phyloP scores from a whole-genome alignment of 768 basidiomycete genomes.

The Infundibulicybe gibba region DNA sequence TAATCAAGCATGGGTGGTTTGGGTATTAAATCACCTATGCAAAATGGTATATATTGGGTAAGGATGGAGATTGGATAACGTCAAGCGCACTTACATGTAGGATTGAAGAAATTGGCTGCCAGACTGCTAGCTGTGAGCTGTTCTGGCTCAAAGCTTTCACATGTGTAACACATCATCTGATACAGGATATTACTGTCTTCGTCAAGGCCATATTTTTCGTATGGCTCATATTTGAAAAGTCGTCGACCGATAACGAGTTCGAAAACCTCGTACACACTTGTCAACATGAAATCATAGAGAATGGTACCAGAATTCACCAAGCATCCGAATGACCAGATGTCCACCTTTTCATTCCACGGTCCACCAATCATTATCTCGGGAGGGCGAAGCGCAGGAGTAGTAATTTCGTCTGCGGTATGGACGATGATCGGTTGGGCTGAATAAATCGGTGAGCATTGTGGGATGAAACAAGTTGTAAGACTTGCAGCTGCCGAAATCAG shows the following conservation, averaged over 20 bases:
- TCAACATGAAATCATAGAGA: not conserved
- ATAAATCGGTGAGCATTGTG: too few relatives aligned
- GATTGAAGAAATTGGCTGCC: too few relatives aligned
- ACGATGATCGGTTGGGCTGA: constrained; percentile 11
- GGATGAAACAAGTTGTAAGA: too few relatives aligned
- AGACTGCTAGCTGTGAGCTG: too few relatives aligned
- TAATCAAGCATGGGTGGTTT: too few relatives aligned
- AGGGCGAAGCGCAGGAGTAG: constrained; percentile 17
- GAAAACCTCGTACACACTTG: too few relatives aligned
- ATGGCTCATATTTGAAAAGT: constrained; percentile 11
- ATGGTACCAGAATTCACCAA: constrained; percentile 11
- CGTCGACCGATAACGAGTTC: constrained; percentile 9
- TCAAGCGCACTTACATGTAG: too few relatives aligned
- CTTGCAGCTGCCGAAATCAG: constrained; percentile 22
- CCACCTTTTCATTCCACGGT: constrained; percentile 25
- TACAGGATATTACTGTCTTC: constrained; percentile 5
- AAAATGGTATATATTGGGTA: too few relatives aligned
- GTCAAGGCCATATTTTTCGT: constrained; percentile 1
- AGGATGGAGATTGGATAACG: too few relatives aligned
- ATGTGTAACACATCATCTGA: constrained; percentile 13
- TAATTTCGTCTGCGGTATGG: constrained; percentile 14
- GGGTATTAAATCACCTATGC: too few relatives aligned
- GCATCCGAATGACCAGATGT: constrained; percentile 28
- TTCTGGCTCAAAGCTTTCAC: constrained; percentile 8
- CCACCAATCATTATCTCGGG: constrained; percentile 23